Evolutionary conservation across 768 basidiomycete genomes (phyloP).

Genomic region (Daedalea quercina): DNA sequence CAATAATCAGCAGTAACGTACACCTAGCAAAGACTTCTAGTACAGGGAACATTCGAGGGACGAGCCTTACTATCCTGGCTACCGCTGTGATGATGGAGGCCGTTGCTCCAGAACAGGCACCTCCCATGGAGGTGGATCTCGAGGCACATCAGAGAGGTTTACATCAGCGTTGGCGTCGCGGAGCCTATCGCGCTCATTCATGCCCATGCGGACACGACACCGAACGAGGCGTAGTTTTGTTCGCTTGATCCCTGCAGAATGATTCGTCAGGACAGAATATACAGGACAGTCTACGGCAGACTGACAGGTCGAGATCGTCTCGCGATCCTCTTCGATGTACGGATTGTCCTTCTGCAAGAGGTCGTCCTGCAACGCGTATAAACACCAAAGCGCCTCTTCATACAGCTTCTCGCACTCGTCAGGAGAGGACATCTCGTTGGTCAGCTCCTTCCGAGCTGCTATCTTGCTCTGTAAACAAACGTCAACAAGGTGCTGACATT

Average conservation of each 20-base stretch:
- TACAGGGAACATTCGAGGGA: not conserved
- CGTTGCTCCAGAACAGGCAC: constrained; percentile 2
- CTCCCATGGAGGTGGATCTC: constrained; percentile 57
- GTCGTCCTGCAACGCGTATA: constrained; percentile 90
- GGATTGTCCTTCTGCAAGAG: constrained; percentile 76
- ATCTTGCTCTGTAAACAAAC: constrained; percentile 67
- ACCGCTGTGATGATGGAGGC: not conserved
- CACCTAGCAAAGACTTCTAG: too few species aligned
- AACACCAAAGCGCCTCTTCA: constrained; percentile 91
- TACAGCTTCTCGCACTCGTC: constrained; percentile 91
- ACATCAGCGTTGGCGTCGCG: constrained; percentile 74
- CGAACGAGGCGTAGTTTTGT: constrained; percentile 80
- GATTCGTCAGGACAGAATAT: constrained; percentile 1
- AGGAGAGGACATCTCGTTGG: constrained; percentile 68
- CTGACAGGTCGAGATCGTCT: constrained; percentile 73
- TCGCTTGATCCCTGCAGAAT: constrained; percentile 65
- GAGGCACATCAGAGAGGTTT: constrained; percentile 68
- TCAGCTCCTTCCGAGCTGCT: constrained; percentile 85
- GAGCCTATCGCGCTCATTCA: constrained; percentile 67
- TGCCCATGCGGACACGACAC: constrained; percentile 69
- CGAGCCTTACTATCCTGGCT: not conserved
- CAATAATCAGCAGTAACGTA: too few species aligned
- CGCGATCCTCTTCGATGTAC: constrained; percentile 77
- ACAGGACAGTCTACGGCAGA: constrained; percentile 5
- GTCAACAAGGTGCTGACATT: not conserved